Evolutionary conservation across 768 basidiomycete genomes (phyloP), one percentile per base, ranked within the genome.

Genomic region (Phlegmacium glaucopus): DNA sequence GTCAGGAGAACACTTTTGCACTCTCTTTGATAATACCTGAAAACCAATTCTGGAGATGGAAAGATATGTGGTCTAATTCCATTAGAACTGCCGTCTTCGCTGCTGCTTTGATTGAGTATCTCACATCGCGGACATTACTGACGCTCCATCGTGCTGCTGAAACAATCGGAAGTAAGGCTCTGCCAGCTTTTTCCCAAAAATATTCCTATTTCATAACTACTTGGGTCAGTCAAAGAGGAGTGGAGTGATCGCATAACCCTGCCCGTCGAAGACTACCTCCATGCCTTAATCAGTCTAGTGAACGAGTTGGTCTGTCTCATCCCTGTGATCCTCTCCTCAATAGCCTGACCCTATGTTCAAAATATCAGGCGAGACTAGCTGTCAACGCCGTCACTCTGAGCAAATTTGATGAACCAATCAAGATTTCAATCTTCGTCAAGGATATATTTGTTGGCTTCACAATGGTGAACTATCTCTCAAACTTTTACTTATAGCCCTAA

Each of bases 311-410:
- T 90, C 61, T 59, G 78, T 67, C 8, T 13, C 40, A 9, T 29
- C 27, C 13, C 26, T 9, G 10, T 18, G 11, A 9, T 1, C 36
- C 22, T 16, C 25, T 11, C 27, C 18, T n/a, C 17, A 26, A 28
- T 50, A 22, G 44, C n/a, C 18, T 15, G 37, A 27, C 16, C 17
- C 15, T 26, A 40, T 8, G 18, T 32, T 28, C 34, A 47, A 28
- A 48, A 8, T 9, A 17, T 15, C 43, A 91, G 90, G 89, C 89
- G 15, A 78, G 89, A 42, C 74, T 90, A 37, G 83, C 87, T 10
- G 79, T 91, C 11, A 91, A 91, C 57, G 71, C 85, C 1, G 89
- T 92, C n/a, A 92, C 88, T 0, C 64, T 91, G 32, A 87, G 86
- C 11, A 79, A 90, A 56, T 90, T 86, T 51, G 83, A 89, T 53